phyloP scores from a whole-genome alignment of 1,284 basidiomycete genomes.

The Ustilago esculenta region DNA sequence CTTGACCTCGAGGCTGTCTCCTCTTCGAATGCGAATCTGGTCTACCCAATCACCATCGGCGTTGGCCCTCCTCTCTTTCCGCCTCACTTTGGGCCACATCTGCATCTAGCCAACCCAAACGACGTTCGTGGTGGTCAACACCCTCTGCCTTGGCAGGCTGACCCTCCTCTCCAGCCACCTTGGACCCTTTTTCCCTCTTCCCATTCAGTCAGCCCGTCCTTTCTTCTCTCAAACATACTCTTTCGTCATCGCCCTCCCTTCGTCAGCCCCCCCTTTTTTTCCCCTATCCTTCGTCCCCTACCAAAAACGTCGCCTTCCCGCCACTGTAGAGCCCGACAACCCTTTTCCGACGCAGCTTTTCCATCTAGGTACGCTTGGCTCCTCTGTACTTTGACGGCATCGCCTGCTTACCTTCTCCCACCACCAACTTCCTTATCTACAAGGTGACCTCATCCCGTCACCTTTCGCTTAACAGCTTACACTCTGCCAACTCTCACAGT shows the following conservation, averaged over 20 bases:
- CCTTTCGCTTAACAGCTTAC: neutral
- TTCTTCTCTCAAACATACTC: constrained; percentile 7
- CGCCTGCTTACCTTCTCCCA: neutral
- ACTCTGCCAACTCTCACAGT: no score
- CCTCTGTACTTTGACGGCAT: constrained; percentile 5
- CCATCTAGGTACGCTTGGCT: no score
- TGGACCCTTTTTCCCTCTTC: constrained; percentile 24
- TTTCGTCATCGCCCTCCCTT: constrained; percentile 28
- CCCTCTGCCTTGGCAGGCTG: neutral
- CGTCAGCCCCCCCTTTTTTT: neutral
- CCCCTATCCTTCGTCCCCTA: neutral
- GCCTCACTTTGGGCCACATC: no score
- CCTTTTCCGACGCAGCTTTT: no score
- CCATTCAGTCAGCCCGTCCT: neutral
- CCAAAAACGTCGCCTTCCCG: neutral
- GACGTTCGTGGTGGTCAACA: constrained; percentile 24
- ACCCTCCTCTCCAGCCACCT: constrained; percentile 24
- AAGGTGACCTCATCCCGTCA: constrained; percentile 8
- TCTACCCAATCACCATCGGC: no score
- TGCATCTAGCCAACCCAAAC: no score
- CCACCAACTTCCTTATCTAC: neutral
- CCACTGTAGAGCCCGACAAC: constrained; percentile 1
- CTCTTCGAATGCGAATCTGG: no score
- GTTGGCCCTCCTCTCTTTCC: neutral
- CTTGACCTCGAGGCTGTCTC: no score